Evolutionary conservation across 2,329 filamentous ascomycete species (phyloP).

Genomic region (Fusarium anthophilum): DNA sequence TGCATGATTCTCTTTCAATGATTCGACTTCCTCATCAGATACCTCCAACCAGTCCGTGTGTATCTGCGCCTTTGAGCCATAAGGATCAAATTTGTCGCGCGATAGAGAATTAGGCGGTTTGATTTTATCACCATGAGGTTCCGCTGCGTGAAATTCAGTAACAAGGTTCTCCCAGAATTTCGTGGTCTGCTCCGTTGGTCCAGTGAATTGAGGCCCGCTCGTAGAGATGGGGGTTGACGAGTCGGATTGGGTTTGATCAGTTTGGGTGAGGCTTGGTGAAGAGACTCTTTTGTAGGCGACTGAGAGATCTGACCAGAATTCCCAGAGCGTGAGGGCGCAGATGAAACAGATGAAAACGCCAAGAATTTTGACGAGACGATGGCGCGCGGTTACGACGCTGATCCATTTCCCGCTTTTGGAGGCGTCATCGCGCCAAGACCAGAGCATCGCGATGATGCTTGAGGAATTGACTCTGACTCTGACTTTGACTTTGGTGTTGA

Average conservation of each 20-base stretch:
- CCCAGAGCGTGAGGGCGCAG: conserved; percentile 27
- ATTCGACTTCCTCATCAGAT: conserved; percentile 9
- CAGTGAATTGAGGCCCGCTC: conserved; percentile 8
- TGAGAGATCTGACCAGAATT: conserved; percentile 28
- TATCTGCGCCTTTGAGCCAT: neutral
- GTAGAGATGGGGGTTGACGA: neutral
- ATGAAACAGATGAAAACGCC: conserved; percentile 21
- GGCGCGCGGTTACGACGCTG: conserved; percentile 5
- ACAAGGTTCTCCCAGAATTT: conserved; percentile 28
- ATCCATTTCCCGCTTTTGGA: conserved; percentile 1
- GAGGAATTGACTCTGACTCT: no score
- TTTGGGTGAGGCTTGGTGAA: neutral
- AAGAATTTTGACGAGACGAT: conserved; percentile 16
- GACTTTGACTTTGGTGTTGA: neutral
- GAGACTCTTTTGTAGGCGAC: conserved; percentile 21
- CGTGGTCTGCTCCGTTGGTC: conserved; percentile 18
- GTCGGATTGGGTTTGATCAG: neutral
- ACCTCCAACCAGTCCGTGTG: conserved; percentile 29
- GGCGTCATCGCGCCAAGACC: conserved; percentile 5
- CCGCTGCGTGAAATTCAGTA: conserved; percentile 7
- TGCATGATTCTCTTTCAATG: conserved; percentile 26
- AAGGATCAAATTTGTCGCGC: conserved; percentile 31
- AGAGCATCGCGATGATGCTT: neutral
- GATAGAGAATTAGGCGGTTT: conserved; percentile 9
- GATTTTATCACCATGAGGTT: conserved; percentile 27